A percentile compares a stretch with the other conserved stretches of the same genome.
These are phyloP conservation scores for Heteromeles arbutifolia DNA, from an alignment of 306 rosid species.

Conservation along the genomic window DNA sequence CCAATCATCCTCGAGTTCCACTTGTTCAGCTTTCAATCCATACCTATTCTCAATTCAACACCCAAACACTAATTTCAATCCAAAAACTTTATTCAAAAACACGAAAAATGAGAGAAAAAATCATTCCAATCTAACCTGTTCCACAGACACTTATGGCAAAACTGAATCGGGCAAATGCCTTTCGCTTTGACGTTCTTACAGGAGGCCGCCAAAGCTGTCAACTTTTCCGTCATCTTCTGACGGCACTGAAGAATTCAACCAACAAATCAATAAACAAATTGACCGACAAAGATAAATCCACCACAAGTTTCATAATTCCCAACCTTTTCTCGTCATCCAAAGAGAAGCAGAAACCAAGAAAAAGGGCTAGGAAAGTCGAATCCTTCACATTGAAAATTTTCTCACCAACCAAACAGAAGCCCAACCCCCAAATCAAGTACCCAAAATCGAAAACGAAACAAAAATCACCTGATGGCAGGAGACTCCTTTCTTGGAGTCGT, in stretches of 20 bases:
- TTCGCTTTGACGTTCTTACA: slow-evolving; percentile 41
- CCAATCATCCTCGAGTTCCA: slow-evolving; percentile 40
- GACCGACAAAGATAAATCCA: not conserved
- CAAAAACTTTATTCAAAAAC: not conserved
- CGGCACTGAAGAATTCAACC: slow-evolving; percentile 49
- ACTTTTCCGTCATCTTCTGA: slow-evolving; percentile 61
- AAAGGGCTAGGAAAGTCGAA: not conserved
- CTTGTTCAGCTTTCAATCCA: slow-evolving; percentile 60
- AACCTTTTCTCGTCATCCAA: not conserved
- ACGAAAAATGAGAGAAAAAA: not conserved
- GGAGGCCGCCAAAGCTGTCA: slow-evolving; percentile 43
- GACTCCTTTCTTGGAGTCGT: slow-evolving; percentile 47
- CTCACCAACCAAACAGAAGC: not conserved
- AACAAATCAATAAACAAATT: slow-evolving; percentile 2
- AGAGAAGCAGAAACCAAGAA: not conserved
- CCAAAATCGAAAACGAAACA: not conserved
- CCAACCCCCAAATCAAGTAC: not conserved
- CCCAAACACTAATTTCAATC: not conserved
- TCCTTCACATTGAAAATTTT: not conserved
- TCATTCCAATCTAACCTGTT: slow-evolving; percentile 45
- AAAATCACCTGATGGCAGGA: slow-evolving; percentile 60
- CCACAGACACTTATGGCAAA: slow-evolving; percentile 63
- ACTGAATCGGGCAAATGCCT: slow-evolving; percentile 40
- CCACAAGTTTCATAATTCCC: not conserved
- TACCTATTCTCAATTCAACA: slow-evolving; percentile 38